These are phyloP conservation scores for Bauhinia variegata DNA, from an alignment of 306 rosid genomes.

Conservation along the genomic window DNA sequence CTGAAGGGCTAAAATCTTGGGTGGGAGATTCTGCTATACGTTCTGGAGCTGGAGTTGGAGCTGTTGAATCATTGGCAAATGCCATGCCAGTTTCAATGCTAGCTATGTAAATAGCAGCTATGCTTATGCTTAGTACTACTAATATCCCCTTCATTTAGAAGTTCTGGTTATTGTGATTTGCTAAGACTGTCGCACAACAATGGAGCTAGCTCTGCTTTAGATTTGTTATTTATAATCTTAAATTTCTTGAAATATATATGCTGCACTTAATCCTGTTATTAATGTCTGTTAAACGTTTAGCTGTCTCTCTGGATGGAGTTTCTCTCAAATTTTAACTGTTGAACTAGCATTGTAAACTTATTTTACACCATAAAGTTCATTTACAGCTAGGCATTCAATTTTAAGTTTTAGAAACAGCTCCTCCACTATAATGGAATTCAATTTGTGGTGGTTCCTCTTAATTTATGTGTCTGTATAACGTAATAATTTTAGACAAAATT, in stretches of 20 bases:
- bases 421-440: background rate
- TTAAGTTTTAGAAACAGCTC: constrained; percentile 6
- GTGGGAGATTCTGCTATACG: constrained; percentile 18
- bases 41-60: constrained; percentile 21
- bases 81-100: constrained; percentile 23
- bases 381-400: background rate
- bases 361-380: constrained; percentile 27
- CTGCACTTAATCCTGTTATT: constrained; percentile 2
- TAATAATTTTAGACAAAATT: too few relatives aligned
- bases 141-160: constrained; percentile 34
- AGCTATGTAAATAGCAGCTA: constrained; percentile 27
- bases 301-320: constrained; percentile 5
- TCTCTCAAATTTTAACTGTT: constrained; percentile 14
- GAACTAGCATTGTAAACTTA: background rate
- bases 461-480: too few relatives aligned
- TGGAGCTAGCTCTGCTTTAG: background rate
- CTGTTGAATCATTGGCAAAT: constrained; percentile 10
- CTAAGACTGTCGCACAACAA: constrained; percentile 6
- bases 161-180: background rate
- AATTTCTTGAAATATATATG: constrained; percentile 26
- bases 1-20: constrained; percentile 3
- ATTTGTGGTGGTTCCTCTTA: too few relatives aligned
- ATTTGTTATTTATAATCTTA: constrained; percentile 30
- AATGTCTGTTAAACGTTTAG: constrained; percentile 3
- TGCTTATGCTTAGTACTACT: constrained; percentile 26